These are phyloP conservation scores for Neophaeococcomyces mojaviensis DNA, from an alignment of 2,329 filamentous ascomycete genomes.

Conservation along the genomic window DNA sequence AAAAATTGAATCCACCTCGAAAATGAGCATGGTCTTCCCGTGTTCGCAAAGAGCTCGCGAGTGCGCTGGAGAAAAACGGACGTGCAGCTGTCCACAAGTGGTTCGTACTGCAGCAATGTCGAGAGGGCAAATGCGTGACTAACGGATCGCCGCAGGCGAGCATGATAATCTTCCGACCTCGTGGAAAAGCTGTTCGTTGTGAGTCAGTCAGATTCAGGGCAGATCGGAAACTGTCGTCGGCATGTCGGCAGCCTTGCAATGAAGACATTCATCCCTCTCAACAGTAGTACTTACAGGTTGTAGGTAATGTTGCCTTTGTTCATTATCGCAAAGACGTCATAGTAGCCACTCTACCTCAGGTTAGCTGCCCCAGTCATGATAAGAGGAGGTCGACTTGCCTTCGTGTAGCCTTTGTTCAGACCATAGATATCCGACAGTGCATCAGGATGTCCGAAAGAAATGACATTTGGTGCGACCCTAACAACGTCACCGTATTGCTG, in stretches of 20 bases:
- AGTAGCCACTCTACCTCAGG: too few species aligned
- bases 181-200: constrained; percentile 15
- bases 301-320: too few species aligned
- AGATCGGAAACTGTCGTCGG: too few species aligned
- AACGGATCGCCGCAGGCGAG: constrained; percentile 11
- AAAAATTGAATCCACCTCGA: constrained; percentile 30
- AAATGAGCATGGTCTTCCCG: neutral
- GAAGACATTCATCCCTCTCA: too few species aligned
- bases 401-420: constrained; percentile 70
- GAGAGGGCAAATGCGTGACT: constrained; percentile 17
- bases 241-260: too few species aligned
- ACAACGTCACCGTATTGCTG: constrained; percentile 66
- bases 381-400: constrained; percentile 44
- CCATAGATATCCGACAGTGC: constrained; percentile 73
- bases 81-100: constrained; percentile 20
- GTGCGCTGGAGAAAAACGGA: constrained; percentile 11
- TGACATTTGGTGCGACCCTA: constrained; percentile 62
- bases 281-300: too few species aligned
- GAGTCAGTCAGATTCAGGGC: too few species aligned
- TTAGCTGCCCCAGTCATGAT: too few species aligned
- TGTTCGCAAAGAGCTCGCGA: too few species aligned
- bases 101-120: constrained; percentile 22
- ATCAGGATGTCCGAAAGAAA: constrained; percentile 66
- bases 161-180: constrained; percentile 9
- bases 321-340: too few species aligned